A percentile compares a stretch with the other conserved stretches of the same genome.
Conservation (phyloP, 1,284 basidiomycete species). For the Cryptococcus sp. region DNA sequence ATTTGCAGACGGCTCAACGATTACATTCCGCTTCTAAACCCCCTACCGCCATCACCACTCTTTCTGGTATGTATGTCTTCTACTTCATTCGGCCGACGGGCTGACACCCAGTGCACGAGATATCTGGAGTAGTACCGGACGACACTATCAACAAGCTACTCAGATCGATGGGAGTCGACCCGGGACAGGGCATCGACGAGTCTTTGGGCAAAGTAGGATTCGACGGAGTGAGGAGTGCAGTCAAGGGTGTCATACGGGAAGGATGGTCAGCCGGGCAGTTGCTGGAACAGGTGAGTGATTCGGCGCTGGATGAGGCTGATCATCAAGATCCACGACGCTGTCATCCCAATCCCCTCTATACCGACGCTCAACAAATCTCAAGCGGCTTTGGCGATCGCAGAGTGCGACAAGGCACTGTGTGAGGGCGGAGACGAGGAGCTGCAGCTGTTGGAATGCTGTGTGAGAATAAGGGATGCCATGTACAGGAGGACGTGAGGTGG, state of each 20-base stretch:
- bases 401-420: conserved; percentile 91
- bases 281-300: conserved; percentile 64
- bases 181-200: conserved; percentile 51
- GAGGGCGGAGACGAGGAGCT: conserved; percentile 99
- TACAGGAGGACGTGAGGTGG: neutral
- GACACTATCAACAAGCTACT: conserved; percentile 66
- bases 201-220: conserved; percentile 57
- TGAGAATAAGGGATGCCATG: conserved; percentile 66
- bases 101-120: conserved; percentile 69
- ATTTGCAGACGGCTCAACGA: conserved; percentile 90
- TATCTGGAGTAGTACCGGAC: conserved; percentile 89
- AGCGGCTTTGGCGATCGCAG: conserved; percentile 80
- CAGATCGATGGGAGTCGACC: conserved; percentile 67
- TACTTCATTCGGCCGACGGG: neutral
- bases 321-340: conserved; percentile 77
- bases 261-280: conserved; percentile 92
- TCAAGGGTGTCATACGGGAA: conserved; percentile 70
- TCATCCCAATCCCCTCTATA: conserved; percentile 75
- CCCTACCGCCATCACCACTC: conserved; percentile 64
- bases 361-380: conserved; percentile 74
- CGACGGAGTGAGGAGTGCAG: conserved; percentile 63
- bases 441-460: conserved; percentile 81
- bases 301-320: neutral
- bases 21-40: conserved; percentile 65
- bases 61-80: conserved; percentile 33